These are phyloP conservation scores for Noccaea bulbosa DNA, from an alignment of 345 rosid species.

Conservation along the genomic window DNA sequence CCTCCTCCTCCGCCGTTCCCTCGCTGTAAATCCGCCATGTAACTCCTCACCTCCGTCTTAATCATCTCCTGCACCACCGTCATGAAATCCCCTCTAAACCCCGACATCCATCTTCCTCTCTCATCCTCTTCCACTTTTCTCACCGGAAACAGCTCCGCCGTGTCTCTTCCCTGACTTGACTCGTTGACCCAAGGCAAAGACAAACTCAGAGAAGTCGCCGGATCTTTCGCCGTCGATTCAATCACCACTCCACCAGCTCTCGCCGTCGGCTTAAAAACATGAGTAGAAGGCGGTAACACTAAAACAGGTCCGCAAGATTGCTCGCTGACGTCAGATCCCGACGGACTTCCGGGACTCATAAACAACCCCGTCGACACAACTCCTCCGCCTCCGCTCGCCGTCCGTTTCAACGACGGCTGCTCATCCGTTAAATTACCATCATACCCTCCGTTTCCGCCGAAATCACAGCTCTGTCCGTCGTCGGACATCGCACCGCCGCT, in stretches of 20 bases:
- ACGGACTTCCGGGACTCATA: conserved; percentile 70
- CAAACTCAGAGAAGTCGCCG: conserved; percentile 60
- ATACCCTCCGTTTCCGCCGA: conserved; percentile 46
- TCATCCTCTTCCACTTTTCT: conserved; percentile 33
- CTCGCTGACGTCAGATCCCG: conserved; percentile 84
- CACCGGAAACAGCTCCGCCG: conserved; percentile 38
- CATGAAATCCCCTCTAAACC: conserved; percentile 68
- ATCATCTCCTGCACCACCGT: conserved; percentile 90
- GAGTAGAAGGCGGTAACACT: conserved; percentile 18
- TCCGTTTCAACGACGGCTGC: conserved; percentile 75
- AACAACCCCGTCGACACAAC: conserved; percentile 53
- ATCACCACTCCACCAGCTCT: conserved; percentile 51
- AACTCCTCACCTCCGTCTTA: conserved; percentile 77
- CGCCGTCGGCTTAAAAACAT: conserved; percentile 49
- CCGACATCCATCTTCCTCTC: conserved; percentile 42
- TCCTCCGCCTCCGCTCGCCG: conserved; percentile 41
- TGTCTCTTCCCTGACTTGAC: conserved; percentile 15
- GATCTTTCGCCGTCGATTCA: conserved; percentile 50
- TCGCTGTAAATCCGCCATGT: conserved; percentile 61
- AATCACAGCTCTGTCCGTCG: conserved; percentile 45
- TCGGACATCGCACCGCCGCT: conserved; percentile 20
- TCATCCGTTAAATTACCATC: conserved; percentile 54
- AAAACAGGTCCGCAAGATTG: conserved; percentile 51
- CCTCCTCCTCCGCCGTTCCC: conserved; percentile 43
- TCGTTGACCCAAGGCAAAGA: conserved; percentile 62